Conservation (phyloP, 2,329 filamentous ascomycete species). For the Exophiala calicioides region DNA sequence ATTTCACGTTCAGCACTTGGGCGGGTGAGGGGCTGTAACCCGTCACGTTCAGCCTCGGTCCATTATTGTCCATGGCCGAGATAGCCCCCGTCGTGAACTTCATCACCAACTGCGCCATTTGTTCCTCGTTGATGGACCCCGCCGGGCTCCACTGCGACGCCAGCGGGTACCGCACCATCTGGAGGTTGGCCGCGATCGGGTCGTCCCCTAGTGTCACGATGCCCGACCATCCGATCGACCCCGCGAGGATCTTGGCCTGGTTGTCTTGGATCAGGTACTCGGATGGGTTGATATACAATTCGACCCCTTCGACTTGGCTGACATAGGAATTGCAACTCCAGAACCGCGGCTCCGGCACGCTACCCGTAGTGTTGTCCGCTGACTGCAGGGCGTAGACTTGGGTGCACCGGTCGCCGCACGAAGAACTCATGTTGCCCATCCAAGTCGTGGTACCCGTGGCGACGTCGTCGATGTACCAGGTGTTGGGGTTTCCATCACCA, state of each 20-base stretch:
- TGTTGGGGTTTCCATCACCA: slow-evolving; percentile 8
- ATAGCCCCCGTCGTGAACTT: slow-evolving; percentile 23
- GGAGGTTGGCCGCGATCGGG: slow-evolving; percentile 5
- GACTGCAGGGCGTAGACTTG: slow-evolving; percentile 24
- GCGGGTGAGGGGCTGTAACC: slow-evolving; percentile 68
- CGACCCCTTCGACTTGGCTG: slow-evolving; percentile 12
- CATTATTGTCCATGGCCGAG: slow-evolving; percentile 17
- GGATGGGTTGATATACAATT: slow-evolving; percentile 4
- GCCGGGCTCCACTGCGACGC: slow-evolving; percentile 36
- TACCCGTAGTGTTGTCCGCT: slow-evolving; percentile 19
- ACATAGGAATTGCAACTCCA: slow-evolving; percentile 23
- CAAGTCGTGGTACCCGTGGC: slow-evolving; percentile 24
- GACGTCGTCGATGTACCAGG: slow-evolving; percentile 3
- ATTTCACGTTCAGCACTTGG: slow-evolving; percentile 84
- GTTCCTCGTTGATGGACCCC: slow-evolving; percentile 4
- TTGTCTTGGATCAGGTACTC: slow-evolving; percentile 16
- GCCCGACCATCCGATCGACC: slow-evolving; percentile 27
- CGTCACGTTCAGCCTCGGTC: slow-evolving; percentile 62
- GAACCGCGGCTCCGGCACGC: slow-evolving; percentile 33
- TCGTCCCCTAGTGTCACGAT: not conserved
- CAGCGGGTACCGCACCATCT: slow-evolving; percentile 16
- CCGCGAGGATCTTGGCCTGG: slow-evolving; percentile 20
- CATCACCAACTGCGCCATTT: slow-evolving; percentile 19
- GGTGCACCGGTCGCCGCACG: slow-evolving; percentile 22
- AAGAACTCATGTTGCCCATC: slow-evolving; percentile 19